Base-by-base conservation (phyloP, 371 early-diverging fungal genomes). In the Mucor velutinosus region DNA sequence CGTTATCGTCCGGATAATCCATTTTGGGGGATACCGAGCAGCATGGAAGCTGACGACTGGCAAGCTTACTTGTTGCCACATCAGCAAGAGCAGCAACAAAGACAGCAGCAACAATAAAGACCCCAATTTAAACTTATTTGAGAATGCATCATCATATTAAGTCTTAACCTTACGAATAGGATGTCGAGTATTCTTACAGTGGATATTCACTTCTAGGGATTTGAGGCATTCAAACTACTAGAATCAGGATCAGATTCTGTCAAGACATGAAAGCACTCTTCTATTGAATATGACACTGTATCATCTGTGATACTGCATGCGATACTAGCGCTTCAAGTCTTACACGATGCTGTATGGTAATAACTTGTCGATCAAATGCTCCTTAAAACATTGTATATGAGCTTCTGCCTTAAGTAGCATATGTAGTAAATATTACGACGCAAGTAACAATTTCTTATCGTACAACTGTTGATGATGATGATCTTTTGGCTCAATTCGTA, bases 11-110 rank as follows among this genome's bases (percentile, higher is more conserved):
- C 80, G 12, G 76, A 70, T 21, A 79, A 79, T 64, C 78, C 82
- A 7, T 82, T 82, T 60, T 82, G 82, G 82, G 69, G 73, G 0
- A 68, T 79, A 10, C 82, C 82, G n/a, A 76, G 75, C 41, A 75
- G 73, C 56, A 67, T 79, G 41, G 76, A 79, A 29, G 33, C 71
- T 32, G 75, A 76, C 41, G 82, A 77, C 41, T 81, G 82, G 82
- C 58, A 72, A n/a, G 73, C 77, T 6, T 81, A 77, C 58, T 30
- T 70, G 21, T 37, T 61, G 21, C 66, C 60, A 33, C 35, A 60
- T 7, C 64, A 69, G 43, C 64, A 59, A 15, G 47, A 47, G 45
- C 10, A n/a, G n/a, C 23, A 64, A 43, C 21, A 25, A 27, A 37
- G 55, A 55, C 61, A 61, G 14, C 61, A 61, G 19, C 32, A 59